These are phyloP conservation scores for Mycena alexandri DNA, from an alignment of 768 basidiomycete genomes.

Conservation along the genomic window DNA sequence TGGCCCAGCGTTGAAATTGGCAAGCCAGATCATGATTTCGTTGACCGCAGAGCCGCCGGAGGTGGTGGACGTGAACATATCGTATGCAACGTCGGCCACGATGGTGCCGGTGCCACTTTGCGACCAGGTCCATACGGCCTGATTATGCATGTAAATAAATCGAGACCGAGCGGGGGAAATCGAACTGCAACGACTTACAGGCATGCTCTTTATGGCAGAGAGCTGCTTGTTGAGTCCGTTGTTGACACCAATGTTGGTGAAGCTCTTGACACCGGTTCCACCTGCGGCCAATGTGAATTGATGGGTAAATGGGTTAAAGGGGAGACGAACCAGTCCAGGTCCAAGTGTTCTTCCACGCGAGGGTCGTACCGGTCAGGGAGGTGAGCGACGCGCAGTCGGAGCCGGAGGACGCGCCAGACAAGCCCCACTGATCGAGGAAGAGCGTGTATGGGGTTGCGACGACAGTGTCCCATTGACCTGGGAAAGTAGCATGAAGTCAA, in stretches of 20 bases:
- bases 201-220: constrained; percentile 65
- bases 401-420: constrained; percentile 57
- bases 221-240: constrained; percentile 65
- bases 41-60: constrained; percentile 62
- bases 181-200: constrained; percentile 51
- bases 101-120: constrained; percentile 56
- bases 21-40: constrained; percentile 78
- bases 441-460: constrained; percentile 61
- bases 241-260: constrained; percentile 68
- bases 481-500: neutral
- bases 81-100: constrained; percentile 70
- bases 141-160: neutral
- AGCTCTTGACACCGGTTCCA: constrained; percentile 70
- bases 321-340: constrained; percentile 52
- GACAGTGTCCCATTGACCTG: constrained; percentile 69
- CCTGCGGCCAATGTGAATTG: constrained; percentile 43
- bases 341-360: constrained; percentile 68
- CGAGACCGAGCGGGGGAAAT: neutral
- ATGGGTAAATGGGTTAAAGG: neutral
- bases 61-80: constrained; percentile 69
- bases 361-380: constrained; percentile 54
- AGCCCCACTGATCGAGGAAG: constrained; percentile 63
- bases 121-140: constrained; percentile 72
- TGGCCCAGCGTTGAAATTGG: constrained; percentile 67
- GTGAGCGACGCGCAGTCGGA: constrained; percentile 64